A percentile compares a stretch with the other conserved stretches of the same genome.
Evolutionary conservation across 257 asterid species (phyloP).

Genomic region (Schizonepeta tenuifolia): DNA sequence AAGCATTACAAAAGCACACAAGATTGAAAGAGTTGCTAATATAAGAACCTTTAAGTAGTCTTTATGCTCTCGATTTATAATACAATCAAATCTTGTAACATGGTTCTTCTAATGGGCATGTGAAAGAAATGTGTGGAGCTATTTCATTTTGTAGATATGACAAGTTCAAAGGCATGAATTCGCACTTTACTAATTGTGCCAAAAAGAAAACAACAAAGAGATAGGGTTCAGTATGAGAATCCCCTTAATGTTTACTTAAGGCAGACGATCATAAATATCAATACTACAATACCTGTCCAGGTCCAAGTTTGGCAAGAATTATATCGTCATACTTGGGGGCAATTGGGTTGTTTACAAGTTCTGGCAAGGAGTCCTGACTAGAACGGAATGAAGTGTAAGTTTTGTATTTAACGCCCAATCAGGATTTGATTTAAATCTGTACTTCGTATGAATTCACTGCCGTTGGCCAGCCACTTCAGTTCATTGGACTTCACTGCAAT

Average conservation of each 20-base stretch:
- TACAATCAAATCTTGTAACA: slow-evolving; percentile 25
- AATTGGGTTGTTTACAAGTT: slow-evolving; percentile 53
- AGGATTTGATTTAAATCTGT: slow-evolving; percentile 43
- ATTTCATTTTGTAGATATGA: background rate
- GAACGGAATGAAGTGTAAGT: slow-evolving; percentile 82
- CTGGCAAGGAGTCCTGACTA: slow-evolving; percentile 73
- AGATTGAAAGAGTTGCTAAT: background rate
- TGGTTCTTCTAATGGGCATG: slow-evolving; percentile 21
- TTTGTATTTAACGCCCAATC: slow-evolving; percentile 52
- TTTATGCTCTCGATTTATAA: slow-evolving; percentile 1
- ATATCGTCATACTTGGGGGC: slow-evolving; percentile 63
- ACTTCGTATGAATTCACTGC: slow-evolving; percentile 66
- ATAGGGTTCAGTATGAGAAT: background rate
- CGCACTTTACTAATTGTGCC: slow-evolving; percentile 8
- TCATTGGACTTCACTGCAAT: slow-evolving; percentile 67
- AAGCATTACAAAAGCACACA: slow-evolving; percentile 9
- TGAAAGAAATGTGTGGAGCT: slow-evolving; percentile 18
- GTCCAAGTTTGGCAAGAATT: slow-evolving; percentile 74
- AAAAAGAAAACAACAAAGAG: slow-evolving; percentile 2
- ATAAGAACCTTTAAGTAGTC: slow-evolving; percentile 19
- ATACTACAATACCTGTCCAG: slow-evolving; percentile 73
- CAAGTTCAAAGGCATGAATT: slow-evolving; percentile 1
- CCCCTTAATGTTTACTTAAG: slow-evolving; percentile 3
- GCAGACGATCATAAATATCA: slow-evolving; percentile 20
- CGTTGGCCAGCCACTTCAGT: slow-evolving; percentile 82